phyloP scores from a whole-genome alignment of 148 eudicot genomes.

The Rhododendron williamsianum region DNA sequence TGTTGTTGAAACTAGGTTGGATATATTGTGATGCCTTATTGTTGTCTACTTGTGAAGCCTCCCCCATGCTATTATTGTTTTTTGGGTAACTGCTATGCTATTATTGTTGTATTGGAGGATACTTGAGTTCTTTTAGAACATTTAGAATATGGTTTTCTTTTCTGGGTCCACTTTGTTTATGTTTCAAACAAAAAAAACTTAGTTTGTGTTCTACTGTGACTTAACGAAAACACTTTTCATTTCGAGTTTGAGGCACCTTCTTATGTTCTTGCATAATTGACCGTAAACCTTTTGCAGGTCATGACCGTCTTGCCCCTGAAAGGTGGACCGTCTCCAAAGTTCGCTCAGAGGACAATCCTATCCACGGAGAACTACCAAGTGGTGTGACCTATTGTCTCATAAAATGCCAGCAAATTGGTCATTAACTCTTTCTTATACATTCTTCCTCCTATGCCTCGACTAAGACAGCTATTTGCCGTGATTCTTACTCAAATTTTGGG shows the following conservation, averaged over 20 bases:
- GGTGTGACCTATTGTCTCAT: conserved; percentile 27
- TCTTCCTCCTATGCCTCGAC: neutral
- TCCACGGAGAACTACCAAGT: conserved; percentile 80
- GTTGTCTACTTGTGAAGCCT: neutral
- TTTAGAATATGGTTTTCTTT: neutral
- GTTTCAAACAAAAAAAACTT: neutral
- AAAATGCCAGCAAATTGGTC: neutral
- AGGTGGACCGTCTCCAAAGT: conserved; percentile 80
- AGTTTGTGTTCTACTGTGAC: neutral
- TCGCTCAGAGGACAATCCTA: conserved; percentile 61
- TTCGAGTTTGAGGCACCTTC: neutral
- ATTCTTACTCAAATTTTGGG: neutral
- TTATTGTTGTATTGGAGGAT: neutral
- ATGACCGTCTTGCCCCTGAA: conserved; percentile 61
- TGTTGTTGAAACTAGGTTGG: neutral
- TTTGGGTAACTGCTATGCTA: neutral
- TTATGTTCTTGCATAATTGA: neutral
- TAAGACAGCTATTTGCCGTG: neutral
- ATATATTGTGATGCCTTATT: neutral
- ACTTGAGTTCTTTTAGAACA: neutral
- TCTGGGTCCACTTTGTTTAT: neutral
- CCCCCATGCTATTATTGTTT: neutral
- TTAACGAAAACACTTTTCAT: neutral
- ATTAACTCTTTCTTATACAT: neutral
- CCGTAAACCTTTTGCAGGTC: conserved; percentile 42